These are phyloP conservation scores for Cercospora canescens DNA, from an alignment of 2,329 filamentous ascomycete genomes.

Conservation along the genomic window DNA sequence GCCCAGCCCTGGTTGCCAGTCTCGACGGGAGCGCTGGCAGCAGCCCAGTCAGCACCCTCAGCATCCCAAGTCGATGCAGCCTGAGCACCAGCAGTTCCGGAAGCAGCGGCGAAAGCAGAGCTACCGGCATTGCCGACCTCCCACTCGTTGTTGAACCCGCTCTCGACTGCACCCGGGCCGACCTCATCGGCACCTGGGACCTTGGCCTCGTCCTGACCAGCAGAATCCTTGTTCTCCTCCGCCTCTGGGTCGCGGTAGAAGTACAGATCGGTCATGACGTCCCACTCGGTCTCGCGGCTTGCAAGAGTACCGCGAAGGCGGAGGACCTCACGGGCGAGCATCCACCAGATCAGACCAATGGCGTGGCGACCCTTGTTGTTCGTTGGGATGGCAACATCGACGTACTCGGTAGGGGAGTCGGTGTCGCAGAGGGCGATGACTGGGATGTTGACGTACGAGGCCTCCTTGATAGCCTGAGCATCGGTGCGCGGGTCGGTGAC, in stretches of 20 bases:
- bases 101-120: slow-evolving; percentile 63
- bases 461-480: slow-evolving; percentile 99
- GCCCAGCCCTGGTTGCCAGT: slow-evolving; percentile 56
- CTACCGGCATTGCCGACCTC: slow-evolving; percentile 68
- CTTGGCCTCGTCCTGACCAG: slow-evolving; percentile 82
- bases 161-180: slow-evolving; percentile 74
- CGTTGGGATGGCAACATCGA: slow-evolving; percentile 99
- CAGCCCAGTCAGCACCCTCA: slow-evolving; percentile 67
- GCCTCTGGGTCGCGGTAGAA: slow-evolving; percentile 99
- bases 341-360: slow-evolving; percentile 99
- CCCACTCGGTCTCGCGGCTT: slow-evolving; percentile 95
- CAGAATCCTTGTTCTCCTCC: slow-evolving; percentile 95
- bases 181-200: slow-evolving; percentile 81
- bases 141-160: slow-evolving; percentile 82
- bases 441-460: slow-evolving; percentile 99
- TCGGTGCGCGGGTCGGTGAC: slow-evolving; percentile 99
- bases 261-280: slow-evolving; percentile 99
- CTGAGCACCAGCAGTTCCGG: slow-evolving; percentile 56
- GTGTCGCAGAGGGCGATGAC: slow-evolving; percentile 99
- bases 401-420: slow-evolving; percentile 99
- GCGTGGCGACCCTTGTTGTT: slow-evolving; percentile 99
- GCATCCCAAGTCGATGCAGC: slow-evolving; percentile 66
- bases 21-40: slow-evolving; percentile 50
- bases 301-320: slow-evolving; percentile 96
- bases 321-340: slow-evolving; percentile 99